phyloP scores from a whole-genome alignment of 2,329 filamentous ascomycete species.

The Orbilia ellipsospora region DNA sequence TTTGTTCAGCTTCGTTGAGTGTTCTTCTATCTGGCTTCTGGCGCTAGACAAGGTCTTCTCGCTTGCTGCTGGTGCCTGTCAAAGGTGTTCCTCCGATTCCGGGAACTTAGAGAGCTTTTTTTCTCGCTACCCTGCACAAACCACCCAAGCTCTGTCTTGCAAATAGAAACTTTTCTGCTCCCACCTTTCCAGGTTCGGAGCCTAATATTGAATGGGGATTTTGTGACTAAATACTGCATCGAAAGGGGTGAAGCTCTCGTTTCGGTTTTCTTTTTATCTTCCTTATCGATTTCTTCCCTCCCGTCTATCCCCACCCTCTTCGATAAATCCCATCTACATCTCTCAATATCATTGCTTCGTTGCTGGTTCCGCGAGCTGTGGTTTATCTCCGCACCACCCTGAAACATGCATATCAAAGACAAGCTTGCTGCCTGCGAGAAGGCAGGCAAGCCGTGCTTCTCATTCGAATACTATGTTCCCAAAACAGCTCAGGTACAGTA shows the following conservation, averaged over 20 bases:
- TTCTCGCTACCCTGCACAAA: conserved; percentile 26
- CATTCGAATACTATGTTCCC: conserved; percentile 98
- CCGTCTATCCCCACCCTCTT: conserved; percentile 25
- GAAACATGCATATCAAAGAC: conserved; percentile 88
- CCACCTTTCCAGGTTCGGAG: conserved; percentile 34
- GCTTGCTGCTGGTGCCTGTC: conserved; percentile 40
- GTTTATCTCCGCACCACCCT: conserved; percentile 19
- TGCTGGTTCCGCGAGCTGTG: conserved; percentile 36
- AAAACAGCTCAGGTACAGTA: conserved; percentile 80
- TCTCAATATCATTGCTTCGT: conserved; percentile 25
- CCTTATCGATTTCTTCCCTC: conserved; percentile 48
- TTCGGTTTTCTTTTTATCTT: conserved; percentile 28
- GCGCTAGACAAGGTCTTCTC: conserved; percentile 9
- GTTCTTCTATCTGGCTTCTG: too few species aligned
- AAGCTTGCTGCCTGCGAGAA: conserved; percentile 86
- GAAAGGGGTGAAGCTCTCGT: conserved; percentile 32
- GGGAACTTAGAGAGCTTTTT: conserved; percentile 35
- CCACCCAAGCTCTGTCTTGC: conserved; percentile 24
- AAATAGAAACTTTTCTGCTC: conserved; percentile 21
- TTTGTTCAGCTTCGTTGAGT: conserved; percentile 35
- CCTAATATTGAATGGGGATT: conserved; percentile 36
- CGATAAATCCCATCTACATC: conserved; percentile 15
- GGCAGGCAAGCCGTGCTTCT: conserved; percentile 87
- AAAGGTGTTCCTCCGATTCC: conserved; percentile 50
- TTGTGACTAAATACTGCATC: conserved; percentile 48